Conservation (phyloP, 768 basidiomycete species). For the Pulveroboletus sp. region DNA sequence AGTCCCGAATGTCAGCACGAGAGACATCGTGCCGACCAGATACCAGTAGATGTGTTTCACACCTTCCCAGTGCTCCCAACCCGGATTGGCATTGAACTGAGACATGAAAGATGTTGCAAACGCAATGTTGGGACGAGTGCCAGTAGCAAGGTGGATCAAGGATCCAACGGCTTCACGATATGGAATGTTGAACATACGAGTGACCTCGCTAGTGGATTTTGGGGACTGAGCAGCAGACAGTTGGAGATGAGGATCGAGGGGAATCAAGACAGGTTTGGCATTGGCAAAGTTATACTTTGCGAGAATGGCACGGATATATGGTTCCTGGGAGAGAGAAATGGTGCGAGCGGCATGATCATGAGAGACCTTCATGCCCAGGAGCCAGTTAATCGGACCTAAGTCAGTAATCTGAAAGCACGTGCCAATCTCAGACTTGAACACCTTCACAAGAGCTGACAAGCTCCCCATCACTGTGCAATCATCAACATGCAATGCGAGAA, state of each 20-base stretch:
- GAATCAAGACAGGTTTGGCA: not conserved
- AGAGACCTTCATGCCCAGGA: slow-evolving; percentile 2
- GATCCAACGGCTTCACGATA: slow-evolving; percentile 3
- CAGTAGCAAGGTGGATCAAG: too few species aligned
- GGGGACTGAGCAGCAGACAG: not conserved
- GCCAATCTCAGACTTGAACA: not conserved
- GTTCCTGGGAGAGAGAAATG: not conserved
- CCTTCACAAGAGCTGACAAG: not conserved
- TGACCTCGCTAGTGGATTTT: not conserved
- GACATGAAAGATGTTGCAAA: too few species aligned
- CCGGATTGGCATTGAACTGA: too few species aligned
- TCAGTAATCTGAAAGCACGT: not conserved
- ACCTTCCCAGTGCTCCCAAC: too few species aligned
- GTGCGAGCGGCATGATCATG: not conserved
- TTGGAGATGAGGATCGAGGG: not conserved
- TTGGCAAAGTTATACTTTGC: not conserved
- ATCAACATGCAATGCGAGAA: not conserved
- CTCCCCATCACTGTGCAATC: not conserved
- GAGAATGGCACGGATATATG: not conserved
- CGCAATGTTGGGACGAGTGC: too few species aligned
- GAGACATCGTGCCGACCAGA: too few species aligned
- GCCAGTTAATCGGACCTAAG: too few species aligned
- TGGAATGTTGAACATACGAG: not conserved
- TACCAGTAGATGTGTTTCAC: too few species aligned
- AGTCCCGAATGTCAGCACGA: too few species aligned